Conservation (phyloP, 768 basidiomycete species). For the Obba rivulosa region DNA sequence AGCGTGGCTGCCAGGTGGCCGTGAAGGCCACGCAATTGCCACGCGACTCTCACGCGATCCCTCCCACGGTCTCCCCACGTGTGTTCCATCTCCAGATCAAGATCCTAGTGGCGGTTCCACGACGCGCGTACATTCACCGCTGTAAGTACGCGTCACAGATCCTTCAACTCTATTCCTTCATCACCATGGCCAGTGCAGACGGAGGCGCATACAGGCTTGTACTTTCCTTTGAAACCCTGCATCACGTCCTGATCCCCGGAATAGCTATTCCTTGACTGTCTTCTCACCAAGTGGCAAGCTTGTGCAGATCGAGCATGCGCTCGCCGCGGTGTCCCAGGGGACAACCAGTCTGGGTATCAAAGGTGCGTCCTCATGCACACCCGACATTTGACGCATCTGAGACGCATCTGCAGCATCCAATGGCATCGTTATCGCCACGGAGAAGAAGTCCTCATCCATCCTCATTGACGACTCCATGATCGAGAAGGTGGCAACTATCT, state of each 20-base stretch:
- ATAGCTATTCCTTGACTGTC: slow-evolving; percentile 96
- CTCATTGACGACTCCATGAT: slow-evolving; percentile 97
- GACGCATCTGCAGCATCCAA: slow-evolving; percentile 71
- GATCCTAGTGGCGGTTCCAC: not conserved
- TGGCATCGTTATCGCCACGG: slow-evolving; percentile 98
- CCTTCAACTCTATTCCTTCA: not conserved
- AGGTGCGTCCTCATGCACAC: slow-evolving; percentile 45
- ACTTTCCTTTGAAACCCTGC: not conserved
- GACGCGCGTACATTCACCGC: slow-evolving; percentile 14
- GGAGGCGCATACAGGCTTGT: slow-evolving; percentile 31
- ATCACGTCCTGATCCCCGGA: not conserved
- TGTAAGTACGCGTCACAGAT: slow-evolving; percentile 9
- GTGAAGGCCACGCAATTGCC: no score
- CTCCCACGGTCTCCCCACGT: not conserved
- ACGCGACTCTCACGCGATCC: no score
- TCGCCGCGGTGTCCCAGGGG: slow-evolving; percentile 92
- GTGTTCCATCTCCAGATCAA: not conserved
- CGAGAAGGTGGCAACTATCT: slow-evolving; percentile 95
- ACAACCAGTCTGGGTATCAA: slow-evolving; percentile 98
- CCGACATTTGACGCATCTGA: slow-evolving; percentile 11
- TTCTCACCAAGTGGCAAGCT: slow-evolving; percentile 99
- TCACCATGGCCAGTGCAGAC: slow-evolving; percentile 72
- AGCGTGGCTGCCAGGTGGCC: no score
- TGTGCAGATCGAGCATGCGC: slow-evolving; percentile 99
- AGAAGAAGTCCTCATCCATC: slow-evolving; percentile 98